Evolutionary conservation across 2,329 filamentous ascomycete genomes (phyloP).

Genomic region (Cercospora nicotianae): DNA sequence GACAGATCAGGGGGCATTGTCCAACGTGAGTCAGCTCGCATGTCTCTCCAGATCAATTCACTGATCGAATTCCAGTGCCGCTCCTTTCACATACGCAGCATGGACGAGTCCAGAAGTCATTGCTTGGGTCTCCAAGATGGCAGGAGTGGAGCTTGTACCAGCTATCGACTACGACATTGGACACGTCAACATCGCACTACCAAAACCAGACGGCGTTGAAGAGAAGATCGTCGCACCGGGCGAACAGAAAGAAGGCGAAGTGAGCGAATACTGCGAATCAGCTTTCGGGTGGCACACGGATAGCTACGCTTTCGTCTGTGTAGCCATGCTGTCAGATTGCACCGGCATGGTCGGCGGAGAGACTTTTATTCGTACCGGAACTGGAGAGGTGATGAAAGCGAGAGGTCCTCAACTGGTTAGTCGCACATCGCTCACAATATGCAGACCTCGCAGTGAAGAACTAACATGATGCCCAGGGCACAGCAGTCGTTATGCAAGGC

Average conservation of each 20-base stretch:
- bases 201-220: constrained; percentile 45
- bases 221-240: constrained; percentile 33
- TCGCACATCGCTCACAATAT: neutral
- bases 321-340: constrained; percentile 65
- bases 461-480: constrained; percentile 48
- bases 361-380: constrained; percentile 58
- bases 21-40: constrained; percentile 34
- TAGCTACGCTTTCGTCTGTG: constrained; percentile 68
- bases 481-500: constrained; percentile 65
- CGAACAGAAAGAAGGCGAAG: constrained; percentile 48
- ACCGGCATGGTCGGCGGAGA: constrained; percentile 64
- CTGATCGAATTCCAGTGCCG: constrained; percentile 50
- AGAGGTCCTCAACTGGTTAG: constrained; percentile 50
- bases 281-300: constrained; percentile 60
- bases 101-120: constrained; percentile 60
- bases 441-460: neutral
- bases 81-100: constrained; percentile 64
- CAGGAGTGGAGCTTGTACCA: constrained; percentile 59
- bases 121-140: constrained; percentile 56
- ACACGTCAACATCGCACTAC: constrained; percentile 56
- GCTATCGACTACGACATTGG: constrained; percentile 60
- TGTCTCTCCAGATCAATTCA: constrained; percentile 51
- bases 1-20: constrained; percentile 4
- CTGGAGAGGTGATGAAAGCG: constrained; percentile 58
- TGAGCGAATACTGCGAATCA: constrained; percentile 52